These are phyloP conservation scores for Atkinsonella hypoxylon DNA, from an alignment of 2,329 filamentous ascomycete genomes.

Conservation along the genomic window DNA sequence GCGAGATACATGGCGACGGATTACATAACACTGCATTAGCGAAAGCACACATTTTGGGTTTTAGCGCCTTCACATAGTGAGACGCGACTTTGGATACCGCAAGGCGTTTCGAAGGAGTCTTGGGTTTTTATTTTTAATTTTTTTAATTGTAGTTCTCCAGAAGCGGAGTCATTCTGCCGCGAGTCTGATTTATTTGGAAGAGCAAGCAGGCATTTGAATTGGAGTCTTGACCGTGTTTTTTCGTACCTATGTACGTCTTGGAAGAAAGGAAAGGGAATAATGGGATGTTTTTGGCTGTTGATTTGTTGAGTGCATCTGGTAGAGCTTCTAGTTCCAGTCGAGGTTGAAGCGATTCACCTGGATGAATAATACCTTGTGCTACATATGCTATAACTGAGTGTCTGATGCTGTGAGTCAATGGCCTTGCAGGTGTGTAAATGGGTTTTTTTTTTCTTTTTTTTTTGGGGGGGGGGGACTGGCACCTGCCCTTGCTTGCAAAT, in stretches of 20 bases:
- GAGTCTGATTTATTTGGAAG: background rate
- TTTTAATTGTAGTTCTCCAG: background rate
- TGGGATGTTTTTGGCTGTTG: background rate
- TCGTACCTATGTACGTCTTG: background rate
- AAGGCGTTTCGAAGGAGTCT: constrained; percentile 2
- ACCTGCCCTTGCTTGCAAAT: no score
- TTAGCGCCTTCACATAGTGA: constrained; percentile 1
- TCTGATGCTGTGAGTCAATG: no score
- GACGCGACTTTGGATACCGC: constrained; percentile 1
- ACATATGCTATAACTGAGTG: no score
- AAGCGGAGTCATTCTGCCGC: background rate
- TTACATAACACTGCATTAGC: background rate
- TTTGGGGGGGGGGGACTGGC: no score
- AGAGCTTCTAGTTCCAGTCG: no score
- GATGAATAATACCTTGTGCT: background rate
- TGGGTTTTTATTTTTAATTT: background rate
- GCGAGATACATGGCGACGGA: constrained; percentile 7
- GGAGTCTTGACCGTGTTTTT: background rate
- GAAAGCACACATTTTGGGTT: background rate
- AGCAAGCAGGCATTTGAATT: background rate
- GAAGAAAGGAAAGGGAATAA: background rate
- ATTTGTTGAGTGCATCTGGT: no score
- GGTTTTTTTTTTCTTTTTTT: no score
- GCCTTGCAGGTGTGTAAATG: no score
- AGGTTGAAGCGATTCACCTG: background rate